Base-by-base conservation (phyloP, 192 early-diverging fungal genomes). In the Chytriomyces sp. region DNA sequence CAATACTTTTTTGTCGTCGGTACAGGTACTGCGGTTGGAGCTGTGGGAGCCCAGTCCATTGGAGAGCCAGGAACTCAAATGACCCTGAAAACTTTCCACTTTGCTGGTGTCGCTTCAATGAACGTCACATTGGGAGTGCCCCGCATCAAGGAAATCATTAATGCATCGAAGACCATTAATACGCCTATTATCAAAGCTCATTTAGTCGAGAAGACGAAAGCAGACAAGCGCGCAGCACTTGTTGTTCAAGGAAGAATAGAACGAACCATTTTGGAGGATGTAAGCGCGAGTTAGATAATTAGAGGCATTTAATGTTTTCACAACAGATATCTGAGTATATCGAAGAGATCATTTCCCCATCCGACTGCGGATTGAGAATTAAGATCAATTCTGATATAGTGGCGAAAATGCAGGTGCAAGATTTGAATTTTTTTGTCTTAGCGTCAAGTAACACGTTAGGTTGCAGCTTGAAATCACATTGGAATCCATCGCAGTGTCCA, bases 131-230 rank as follows among this genome's bases (percentile, higher is more conserved):
- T 97, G 75, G 98, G 98, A 87, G 98, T 99, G 53, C 98, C 98
- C 14, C 95, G 98, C 76, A 96, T 99, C 84, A 98, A 98, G 84
- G 98, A 99, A 87, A 98, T 99, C 80, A 99, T 99, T 85, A 99
- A 98, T 75, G 98, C 96, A 5, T 88, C 94, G 44, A 98, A 98
- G 75, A 89, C 86, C n/a, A 97, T 99, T 58, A 86, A 88, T 26
- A 98, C 96, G 1, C 98, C 98, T 0, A 91, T 98, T 72, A 96
- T 98, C 57, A 85, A 80, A 4, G 91, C 91, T 37, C 82, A 86
- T 49, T 84, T 99, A 22, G 80, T 91, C 54, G 84, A 52, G 26
- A 73, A 70, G 38, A 73, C 75, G 8, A 76, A 73, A 14, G 40
- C 30, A n/a, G 78, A 89, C 67, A 72, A 59, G 30, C 65, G 60